phyloP scores from a whole-genome alignment of 2,329 filamentous ascomycete genomes.

The Dothistroma septosporum region DNA sequence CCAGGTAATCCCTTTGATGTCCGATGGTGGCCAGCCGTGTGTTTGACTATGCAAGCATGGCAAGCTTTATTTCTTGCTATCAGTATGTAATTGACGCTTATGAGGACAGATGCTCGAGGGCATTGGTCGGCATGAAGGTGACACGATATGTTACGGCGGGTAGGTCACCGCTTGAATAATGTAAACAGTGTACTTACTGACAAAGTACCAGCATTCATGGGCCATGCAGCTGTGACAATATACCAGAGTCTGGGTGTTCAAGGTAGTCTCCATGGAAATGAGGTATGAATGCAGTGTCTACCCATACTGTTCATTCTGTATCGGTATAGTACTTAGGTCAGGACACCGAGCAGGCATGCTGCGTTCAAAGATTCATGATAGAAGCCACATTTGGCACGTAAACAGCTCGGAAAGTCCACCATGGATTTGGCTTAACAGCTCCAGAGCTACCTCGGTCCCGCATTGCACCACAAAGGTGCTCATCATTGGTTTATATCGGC shows the following conservation, averaged over 20 bases:
- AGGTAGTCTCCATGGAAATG: neutral
- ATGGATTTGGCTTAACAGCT: neutral
- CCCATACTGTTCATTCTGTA: neutral
- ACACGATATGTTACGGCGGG: slow-evolving; percentile 35
- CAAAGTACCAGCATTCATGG: neutral
- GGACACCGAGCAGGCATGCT: neutral
- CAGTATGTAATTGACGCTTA: slow-evolving; percentile 58
- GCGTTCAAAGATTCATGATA: neutral
- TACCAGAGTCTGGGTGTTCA: slow-evolving; percentile 1
- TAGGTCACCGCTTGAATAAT: too few relatives aligned
- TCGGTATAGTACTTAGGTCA: neutral
- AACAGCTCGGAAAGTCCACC: neutral
- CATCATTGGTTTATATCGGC: neutral
- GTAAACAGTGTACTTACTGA: too few relatives aligned
- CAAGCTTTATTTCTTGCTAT: slow-evolving; percentile 49
- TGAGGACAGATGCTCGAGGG: slow-evolving; percentile 49
- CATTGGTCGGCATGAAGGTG: slow-evolving; percentile 41
- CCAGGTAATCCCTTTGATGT: slow-evolving; percentile 47
- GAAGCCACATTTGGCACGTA: neutral
- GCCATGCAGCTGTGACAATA: slow-evolving; percentile 2
- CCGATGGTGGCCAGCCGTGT: slow-evolving; percentile 47
- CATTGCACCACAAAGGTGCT: neutral
- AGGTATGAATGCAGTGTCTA: neutral
- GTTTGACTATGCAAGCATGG: slow-evolving; percentile 49
- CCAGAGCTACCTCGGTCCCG: neutral